Conservation (phyloP, 1,139 yeast genomes). For the Kodamaea anthophila region DNA sequence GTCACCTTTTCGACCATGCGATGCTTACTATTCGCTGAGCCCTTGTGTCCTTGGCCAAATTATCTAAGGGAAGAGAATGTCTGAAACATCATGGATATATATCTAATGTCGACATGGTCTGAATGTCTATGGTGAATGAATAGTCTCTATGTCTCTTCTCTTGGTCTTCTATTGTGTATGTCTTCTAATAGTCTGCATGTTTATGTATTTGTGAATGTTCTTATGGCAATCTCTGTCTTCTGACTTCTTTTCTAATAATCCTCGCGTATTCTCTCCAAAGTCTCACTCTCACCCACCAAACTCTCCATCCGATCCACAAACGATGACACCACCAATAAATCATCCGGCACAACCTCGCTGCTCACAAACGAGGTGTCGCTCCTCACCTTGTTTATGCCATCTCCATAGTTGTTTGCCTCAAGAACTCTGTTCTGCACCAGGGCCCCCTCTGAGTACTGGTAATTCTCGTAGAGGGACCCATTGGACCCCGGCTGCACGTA, state of each 20-base stretch:
- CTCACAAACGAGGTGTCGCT: constrained; percentile 2
- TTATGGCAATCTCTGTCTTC: too few relatives aligned
- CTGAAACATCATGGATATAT: too few relatives aligned
- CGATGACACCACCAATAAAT: background rate
- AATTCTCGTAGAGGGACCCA: constrained; percentile 2
- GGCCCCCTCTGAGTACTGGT: constrained; percentile 3
- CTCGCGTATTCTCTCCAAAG: background rate
- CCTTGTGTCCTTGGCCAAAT: too few relatives aligned
- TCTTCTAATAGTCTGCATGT: too few relatives aligned
- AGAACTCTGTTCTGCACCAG: constrained; percentile 2
- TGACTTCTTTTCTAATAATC: constrained; percentile 1
- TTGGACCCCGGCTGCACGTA: constrained; percentile 1
- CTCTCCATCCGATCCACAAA: constrained; percentile 1
- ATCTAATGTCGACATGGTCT: too few relatives aligned
- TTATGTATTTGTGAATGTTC: too few relatives aligned
- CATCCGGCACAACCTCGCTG: constrained; percentile 1
- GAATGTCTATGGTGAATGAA: too few relatives aligned
- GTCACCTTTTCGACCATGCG: too few relatives aligned
- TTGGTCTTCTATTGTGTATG: too few relatives aligned
- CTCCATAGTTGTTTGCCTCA: constrained; percentile 1
- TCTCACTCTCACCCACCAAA: background rate
- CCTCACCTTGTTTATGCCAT: background rate
- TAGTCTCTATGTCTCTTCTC: too few relatives aligned
- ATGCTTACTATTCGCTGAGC: too few relatives aligned
- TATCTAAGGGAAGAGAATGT: too few relatives aligned